These are phyloP conservation scores for Eucalyptus decipiens DNA, from an alignment of 345 rosid species.

Conservation along the genomic window DNA sequence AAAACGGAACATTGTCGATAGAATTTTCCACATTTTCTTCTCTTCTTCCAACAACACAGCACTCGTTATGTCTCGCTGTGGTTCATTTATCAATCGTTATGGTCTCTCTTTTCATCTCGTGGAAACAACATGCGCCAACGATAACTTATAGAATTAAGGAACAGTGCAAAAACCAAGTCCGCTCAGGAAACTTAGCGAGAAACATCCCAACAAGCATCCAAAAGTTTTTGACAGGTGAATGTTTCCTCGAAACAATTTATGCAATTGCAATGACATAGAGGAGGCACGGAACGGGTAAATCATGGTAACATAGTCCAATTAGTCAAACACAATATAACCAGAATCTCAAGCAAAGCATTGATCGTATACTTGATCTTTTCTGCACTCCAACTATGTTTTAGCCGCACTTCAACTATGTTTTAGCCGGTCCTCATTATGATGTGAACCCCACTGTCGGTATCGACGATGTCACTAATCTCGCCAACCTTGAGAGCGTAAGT, in stretches of 20 bases:
- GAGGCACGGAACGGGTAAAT: background rate
- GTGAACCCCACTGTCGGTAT: slow-evolving; percentile 92
- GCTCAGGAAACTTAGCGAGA: background rate
- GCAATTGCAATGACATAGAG: background rate
- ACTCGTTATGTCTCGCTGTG: background rate
- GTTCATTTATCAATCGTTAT: background rate
- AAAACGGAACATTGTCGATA: background rate
- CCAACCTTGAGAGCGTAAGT: slow-evolving; percentile 70
- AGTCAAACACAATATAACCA: background rate
- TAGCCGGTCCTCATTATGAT: slow-evolving; percentile 82
- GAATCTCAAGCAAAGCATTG: background rate
- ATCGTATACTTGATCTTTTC: background rate
- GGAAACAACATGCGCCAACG: background rate
- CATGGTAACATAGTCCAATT: background rate
- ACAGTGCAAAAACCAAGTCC: background rate
- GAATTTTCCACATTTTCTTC: background rate
- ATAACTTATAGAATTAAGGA: background rate
- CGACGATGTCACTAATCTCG: slow-evolving; percentile 84
- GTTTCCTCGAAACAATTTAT: background rate
- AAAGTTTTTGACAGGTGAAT: background rate
- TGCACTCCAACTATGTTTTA: background rate
- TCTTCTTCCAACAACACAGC: background rate
- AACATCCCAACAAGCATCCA: background rate
- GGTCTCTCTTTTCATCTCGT: background rate
- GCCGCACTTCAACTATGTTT: background rate